Evolutionary conservation across 2,329 filamentous ascomycete species (phyloP).

Genomic region (Trichoderma simmonsii): DNA sequence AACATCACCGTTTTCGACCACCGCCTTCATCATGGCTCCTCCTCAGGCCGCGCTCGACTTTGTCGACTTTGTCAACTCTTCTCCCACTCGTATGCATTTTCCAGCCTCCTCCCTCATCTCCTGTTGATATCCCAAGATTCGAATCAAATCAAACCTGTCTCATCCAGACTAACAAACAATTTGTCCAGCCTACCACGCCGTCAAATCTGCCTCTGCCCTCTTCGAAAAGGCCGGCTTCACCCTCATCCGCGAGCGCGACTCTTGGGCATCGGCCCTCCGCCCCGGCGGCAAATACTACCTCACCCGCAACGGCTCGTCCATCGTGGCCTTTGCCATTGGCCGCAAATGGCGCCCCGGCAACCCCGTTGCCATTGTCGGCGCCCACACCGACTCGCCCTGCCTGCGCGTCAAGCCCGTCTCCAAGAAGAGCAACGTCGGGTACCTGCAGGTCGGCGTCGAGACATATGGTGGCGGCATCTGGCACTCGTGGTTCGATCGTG

Average conservation of each 20-base stretch:
- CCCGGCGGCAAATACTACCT: conserved; percentile 95
- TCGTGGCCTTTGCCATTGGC: conserved; percentile 89
- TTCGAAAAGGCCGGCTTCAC: conserved; percentile 82
- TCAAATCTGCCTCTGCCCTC: conserved; percentile 71
- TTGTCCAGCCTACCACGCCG: conserved; percentile 84
- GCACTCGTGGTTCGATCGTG: conserved; percentile 98
- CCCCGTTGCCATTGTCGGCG: conserved; percentile 87
- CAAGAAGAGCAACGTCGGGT: conserved; percentile 82
- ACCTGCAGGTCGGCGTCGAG: conserved; percentile 92
- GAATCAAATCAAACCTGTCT: neutral
- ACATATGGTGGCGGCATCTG: conserved; percentile 95
- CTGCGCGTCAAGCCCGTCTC: conserved; percentile 92
- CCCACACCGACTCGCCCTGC: conserved; percentile 92
- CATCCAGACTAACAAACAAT: neutral
- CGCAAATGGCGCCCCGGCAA: conserved; percentile 89
- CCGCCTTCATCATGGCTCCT: conserved; percentile 47
- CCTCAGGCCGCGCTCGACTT: conserved; percentile 71
- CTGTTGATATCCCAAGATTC: neutral
- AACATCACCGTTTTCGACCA: conserved; percentile 22
- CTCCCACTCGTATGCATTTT: conserved; percentile 72
- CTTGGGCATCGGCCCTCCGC: conserved; percentile 74
- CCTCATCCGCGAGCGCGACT: conserved; percentile 84
- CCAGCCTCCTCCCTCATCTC: conserved; percentile 16
- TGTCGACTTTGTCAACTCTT: conserved; percentile 88
- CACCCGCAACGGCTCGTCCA: conserved; percentile 87